Evolutionary conservation across 2,329 filamentous ascomycete species (phyloP), one percentile per base, ranked within the genome.

Genomic region (Fusarium aywerte): DNA sequence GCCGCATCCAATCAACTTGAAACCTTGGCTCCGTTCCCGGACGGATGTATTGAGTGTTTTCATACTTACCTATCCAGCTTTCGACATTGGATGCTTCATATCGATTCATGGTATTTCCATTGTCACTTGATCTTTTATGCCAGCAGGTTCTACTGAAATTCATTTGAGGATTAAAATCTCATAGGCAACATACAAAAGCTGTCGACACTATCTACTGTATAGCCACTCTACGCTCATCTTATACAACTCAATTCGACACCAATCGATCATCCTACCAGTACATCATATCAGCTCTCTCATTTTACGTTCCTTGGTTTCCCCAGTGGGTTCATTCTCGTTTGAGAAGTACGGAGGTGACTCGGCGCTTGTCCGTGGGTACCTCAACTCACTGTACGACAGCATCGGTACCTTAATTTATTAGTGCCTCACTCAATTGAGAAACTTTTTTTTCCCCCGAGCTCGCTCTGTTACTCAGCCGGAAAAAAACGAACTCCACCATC

Each of bases 391-490:
- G 45, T 49, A 35, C 32, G 31, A 53, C 50, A 16, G 21, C 42
- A 33, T 29, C 35, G 40, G 39, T 40, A 29, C 58, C 42, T 59
- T 42, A 57, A 44, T 44, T 45, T 51, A 57, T 63, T 63, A 67
- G 61, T 68, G 65, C 61, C 65, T 68, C 65, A 49, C 65, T 68
- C 62, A 55, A 42, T 58, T 50, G 52, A 63, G 58, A 54, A 32
- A 36, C 40, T 44, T 66, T 49, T 56, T 61, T 66, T 36, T 23
- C 59, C 47, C 59, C 49, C 58, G 55, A 57, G 65, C 16, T 43
- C 45, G 44, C 23, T 51, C 36, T 38, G 58, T 72, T 72, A 71
- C 69, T 71, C 65, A 69, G 67, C 69, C 27, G 44, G n/a, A 54
- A 69, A 72, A 67, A 72, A 72, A 58, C 25, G 38, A 63, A 64